Percentiles rank a stretch among this genome's conserved stretches.
Conservation (phyloP, 768 basidiomycete species). For the Kondoa malvinella region DNA sequence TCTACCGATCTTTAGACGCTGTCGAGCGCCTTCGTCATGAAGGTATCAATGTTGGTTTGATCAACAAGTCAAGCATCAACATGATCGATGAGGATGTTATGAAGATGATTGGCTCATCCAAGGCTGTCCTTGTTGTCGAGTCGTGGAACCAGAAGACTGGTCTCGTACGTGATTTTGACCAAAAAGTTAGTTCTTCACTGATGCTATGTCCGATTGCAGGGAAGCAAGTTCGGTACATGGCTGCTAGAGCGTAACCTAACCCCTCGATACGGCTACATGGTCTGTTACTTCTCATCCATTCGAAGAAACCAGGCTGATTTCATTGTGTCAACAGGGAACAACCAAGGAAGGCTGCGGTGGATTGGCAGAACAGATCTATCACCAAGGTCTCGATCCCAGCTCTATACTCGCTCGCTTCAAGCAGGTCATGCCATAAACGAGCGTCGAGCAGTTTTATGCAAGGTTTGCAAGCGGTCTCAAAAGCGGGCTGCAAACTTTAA, state of each 20-base stretch:
- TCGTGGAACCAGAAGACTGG: constrained; percentile 79
- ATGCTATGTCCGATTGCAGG: constrained; percentile 31
- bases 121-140: constrained; percentile 70
- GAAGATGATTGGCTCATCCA: constrained; percentile 51
- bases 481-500: too few relatives aligned
- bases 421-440: constrained; percentile 20
- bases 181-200: constrained; percentile 16
- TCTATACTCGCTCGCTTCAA: constrained; percentile 21
- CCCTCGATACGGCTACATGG: constrained; percentile 67
- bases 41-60: constrained; percentile 62
- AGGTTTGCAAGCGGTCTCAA: too few relatives aligned
- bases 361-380: constrained; percentile 55
- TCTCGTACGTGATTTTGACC: constrained; percentile 3
- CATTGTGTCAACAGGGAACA: constrained; percentile 9
- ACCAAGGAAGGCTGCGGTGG: constrained; percentile 43
- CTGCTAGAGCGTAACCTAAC: constrained; percentile 62
- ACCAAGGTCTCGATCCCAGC: constrained; percentile 55
- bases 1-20: constrained; percentile 62
- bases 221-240: constrained; percentile 49
- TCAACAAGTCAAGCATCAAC: constrained; percentile 73
- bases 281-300: constrained; percentile 35
- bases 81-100: constrained; percentile 64
- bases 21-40: constrained; percentile 53
- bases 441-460: too few relatives aligned
- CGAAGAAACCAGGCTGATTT: neutral